Evolutionary conservation across 2,329 filamentous ascomycete species (phyloP), one percentile per base, ranked within the genome.

Genomic region (Pseudocercospora fijiensis): DNA sequence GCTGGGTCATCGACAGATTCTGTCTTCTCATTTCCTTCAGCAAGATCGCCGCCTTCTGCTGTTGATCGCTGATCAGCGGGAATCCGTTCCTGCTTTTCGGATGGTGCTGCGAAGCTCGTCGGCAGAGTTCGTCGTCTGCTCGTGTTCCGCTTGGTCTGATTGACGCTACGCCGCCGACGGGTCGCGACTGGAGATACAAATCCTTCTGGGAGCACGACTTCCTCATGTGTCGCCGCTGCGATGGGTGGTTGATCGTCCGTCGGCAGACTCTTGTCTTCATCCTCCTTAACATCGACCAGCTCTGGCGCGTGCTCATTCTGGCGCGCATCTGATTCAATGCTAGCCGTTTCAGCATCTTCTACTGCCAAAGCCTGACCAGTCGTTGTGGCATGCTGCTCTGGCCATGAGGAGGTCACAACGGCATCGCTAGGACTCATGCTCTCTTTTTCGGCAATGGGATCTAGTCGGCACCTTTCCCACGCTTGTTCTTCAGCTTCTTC

Each of bases 141-240:
- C n/a, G 62, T 64, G 10, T 64, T 60, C 41, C 63, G 58, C 55
- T 63, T 66, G 26, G 67, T 67, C 57, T 70, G 58, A 18, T 57
- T 64, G 45, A 70, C 65, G 7, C 65, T 56, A n/a, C 64, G 58
- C n/a, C 68, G 61, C n/a, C 65, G 66, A 11, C 69, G 62, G 22
- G 60, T 58, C 47, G 71, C 68, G 3, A 67, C 69, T 9, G 73
- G 73, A 6, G 70, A 72, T n/a, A 74, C 71, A 56, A 75, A 75
- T 16, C 73, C 73, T n/a, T 69, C 68, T 43, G 73, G 73, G 10
- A 75, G 63, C 0, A 57, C 37, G 10, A 24, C 28, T 20, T 27
- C 4, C 28, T 53, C 49, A 10, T n/a, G 22, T n/a, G 26, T n/a
- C 11, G 26, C 7, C 22, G 11, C 10, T 30, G 11, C 26, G 49